Conservation (phyloP, 108 stramenopile species). For the Poteriospumella lacustris region DNA sequence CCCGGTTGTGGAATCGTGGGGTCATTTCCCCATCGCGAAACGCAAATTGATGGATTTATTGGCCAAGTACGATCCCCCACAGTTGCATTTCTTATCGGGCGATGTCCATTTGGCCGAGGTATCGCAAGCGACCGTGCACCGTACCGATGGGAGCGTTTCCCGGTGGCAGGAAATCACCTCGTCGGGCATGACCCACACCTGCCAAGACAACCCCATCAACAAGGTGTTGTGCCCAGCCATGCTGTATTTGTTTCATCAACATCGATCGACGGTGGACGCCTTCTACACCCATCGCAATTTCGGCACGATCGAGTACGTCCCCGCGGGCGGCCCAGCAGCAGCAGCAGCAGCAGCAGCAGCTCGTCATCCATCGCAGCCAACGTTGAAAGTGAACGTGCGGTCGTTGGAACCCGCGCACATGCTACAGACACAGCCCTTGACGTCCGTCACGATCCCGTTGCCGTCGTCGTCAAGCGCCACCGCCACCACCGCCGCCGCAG, state of each 20-base stretch:
- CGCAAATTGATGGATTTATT: constrained; percentile 38
- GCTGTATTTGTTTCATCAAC: constrained; percentile 10
- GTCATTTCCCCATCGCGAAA: constrained; percentile 44
- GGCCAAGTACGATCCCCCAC: constrained; percentile 27
- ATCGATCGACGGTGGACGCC: neutral
- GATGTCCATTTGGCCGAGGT: constrained; percentile 52
- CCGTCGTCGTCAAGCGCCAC: too few species aligned
- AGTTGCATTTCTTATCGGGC: constrained; percentile 30
- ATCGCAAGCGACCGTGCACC: neutral
- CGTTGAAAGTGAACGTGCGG: too few species aligned
- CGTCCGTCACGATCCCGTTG: too few species aligned
- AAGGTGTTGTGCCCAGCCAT: constrained; percentile 3
- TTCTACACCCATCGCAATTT: neutral
- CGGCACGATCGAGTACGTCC: neutral
- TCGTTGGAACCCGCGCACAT: too few species aligned
- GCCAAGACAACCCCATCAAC: neutral
- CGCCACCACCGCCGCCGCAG: too few species aligned
- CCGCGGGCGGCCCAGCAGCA: too few species aligned
- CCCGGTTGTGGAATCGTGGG: constrained; percentile 49
- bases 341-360: too few species aligned
- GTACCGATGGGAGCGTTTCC: neutral
- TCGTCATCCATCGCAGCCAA: too few species aligned
- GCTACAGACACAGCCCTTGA: too few species aligned
- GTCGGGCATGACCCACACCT: constrained; percentile 46
- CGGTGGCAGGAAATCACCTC: constrained; percentile 40